Conservation (phyloP, 2,329 filamentous ascomycete species). For the Penicillium sp. region DNA sequence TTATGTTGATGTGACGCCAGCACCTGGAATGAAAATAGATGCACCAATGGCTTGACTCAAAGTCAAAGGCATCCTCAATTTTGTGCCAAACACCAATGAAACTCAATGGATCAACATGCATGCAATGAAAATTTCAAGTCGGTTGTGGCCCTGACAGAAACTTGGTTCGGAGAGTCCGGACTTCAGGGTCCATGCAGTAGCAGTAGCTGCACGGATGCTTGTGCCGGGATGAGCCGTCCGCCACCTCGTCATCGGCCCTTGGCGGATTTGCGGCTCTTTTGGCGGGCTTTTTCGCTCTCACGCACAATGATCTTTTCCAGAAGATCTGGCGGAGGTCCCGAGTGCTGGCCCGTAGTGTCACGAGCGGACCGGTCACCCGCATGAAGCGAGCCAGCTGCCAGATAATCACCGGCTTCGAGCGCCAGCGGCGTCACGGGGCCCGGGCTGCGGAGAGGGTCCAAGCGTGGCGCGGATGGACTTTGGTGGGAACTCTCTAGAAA, state of each 20-base stretch:
- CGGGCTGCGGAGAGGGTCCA: constrained; percentile 43
- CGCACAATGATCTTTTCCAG: constrained; percentile 32
- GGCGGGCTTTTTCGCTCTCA: constrained; percentile 30
- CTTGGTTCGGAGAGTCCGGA: too few relatives aligned
- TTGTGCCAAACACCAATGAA: background rate
- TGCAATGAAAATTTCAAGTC: constrained; percentile 1
- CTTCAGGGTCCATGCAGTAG: constrained; percentile 15
- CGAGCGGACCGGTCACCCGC: constrained; percentile 15
- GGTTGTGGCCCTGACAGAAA: constrained; percentile 1
- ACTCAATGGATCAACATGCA: background rate
- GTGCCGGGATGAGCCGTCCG: background rate
- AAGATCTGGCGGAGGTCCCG: constrained; percentile 28
- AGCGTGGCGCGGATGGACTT: constrained; percentile 41
- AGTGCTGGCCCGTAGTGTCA: constrained; percentile 15
- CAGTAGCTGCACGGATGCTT: constrained; percentile 7
- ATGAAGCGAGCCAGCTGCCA: constrained; percentile 31
- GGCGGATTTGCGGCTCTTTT: constrained; percentile 25
- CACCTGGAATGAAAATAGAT: background rate
- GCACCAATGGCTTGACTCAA: too few relatives aligned
- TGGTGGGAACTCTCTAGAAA: constrained; percentile 34
- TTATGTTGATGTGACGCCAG: background rate
- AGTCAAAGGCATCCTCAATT: too few relatives aligned
- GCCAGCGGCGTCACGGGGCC: constrained; percentile 44
- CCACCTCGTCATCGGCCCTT: constrained; percentile 25
- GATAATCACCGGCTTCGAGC: constrained; percentile 40